Evolutionary conservation across 2,329 filamentous ascomycete species (phyloP).

Genomic region (Coleophoma eucalyptorum): DNA sequence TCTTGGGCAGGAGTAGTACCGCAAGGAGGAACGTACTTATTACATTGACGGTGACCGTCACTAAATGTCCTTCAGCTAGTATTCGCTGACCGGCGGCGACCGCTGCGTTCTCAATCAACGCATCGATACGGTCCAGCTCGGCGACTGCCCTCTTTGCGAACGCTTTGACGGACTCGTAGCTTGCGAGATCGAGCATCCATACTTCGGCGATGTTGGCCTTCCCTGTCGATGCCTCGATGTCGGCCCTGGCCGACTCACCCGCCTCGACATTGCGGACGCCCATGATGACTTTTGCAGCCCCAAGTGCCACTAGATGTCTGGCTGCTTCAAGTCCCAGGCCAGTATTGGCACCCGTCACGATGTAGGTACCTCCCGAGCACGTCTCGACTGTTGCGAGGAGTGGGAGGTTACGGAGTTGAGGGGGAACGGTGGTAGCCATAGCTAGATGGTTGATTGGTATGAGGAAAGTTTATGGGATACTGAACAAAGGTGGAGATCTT

Average conservation of each 20-base stretch:
- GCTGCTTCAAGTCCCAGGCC: constrained; percentile 37
- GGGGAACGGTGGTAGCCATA: not conserved
- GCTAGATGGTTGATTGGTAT: not conserved
- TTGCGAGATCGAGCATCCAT: constrained; percentile 9
- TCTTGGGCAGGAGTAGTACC: constrained; percentile 18
- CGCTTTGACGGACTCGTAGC: constrained; percentile 6
- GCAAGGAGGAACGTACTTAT: constrained; percentile 24
- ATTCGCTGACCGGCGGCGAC: constrained; percentile 2
- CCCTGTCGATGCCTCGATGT: constrained; percentile 23
- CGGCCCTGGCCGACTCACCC: constrained; percentile 29
- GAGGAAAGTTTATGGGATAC: not conserved
- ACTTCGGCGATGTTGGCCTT: constrained; percentile 6
- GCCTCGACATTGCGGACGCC: constrained; percentile 28
- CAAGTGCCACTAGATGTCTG: constrained; percentile 30
- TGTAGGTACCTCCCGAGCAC: constrained; percentile 8
- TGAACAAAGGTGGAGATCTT: not conserved
- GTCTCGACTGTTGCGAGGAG: constrained; percentile 1
- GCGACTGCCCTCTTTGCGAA: constrained; percentile 16
- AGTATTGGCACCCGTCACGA: constrained; percentile 38
- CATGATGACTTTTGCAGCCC: constrained; percentile 30
- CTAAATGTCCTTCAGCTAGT: constrained; percentile 13
- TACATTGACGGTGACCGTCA: constrained; percentile 22
- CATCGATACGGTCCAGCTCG: constrained; percentile 37
- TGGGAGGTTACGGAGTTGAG: constrained; percentile 6
- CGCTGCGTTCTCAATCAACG: constrained; percentile 33